These are phyloP conservation scores for Trichoderma harzianum DNA, from an alignment of 2,329 filamentous ascomycete species.

Conservation along the genomic window DNA sequence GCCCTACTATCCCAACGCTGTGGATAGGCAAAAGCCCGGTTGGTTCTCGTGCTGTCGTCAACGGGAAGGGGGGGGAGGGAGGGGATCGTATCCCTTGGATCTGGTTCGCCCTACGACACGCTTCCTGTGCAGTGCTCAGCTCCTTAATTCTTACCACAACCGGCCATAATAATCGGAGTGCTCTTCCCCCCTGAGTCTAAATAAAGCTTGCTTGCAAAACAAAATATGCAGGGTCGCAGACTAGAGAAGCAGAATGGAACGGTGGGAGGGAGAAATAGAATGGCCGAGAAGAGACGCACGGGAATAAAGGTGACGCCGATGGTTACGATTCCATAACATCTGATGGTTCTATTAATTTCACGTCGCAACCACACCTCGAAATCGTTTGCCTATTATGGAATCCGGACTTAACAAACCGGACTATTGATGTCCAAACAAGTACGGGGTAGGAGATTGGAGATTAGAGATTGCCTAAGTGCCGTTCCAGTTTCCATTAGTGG, in stretches of 20 bases:
- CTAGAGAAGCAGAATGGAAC: not conserved
- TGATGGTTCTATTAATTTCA: not conserved
- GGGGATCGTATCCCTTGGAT: conserved; percentile 10
- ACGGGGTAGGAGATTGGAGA: not conserved
- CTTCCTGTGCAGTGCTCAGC: not conserved
- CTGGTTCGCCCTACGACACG: conserved; percentile 9
- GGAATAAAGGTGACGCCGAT: not conserved
- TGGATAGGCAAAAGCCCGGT: conserved; percentile 9
- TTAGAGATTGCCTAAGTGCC: not conserved
- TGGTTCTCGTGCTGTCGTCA: not conserved
- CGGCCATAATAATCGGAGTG: not conserved
- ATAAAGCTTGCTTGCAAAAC: not conserved
- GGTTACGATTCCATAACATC: not conserved
- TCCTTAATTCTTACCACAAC: not conserved
- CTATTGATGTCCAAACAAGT: not conserved
- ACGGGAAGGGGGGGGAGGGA: not conserved
- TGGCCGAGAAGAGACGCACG: not conserved
- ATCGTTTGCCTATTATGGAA: not conserved
- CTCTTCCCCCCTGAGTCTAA: not conserved
- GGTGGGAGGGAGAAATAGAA: not conserved
- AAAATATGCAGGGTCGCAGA: not conserved
- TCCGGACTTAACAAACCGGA: not conserved
- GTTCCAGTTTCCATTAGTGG: not conserved
- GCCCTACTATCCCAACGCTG: conserved; percentile 18
- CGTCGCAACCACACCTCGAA: not conserved